Evolutionary conservation across 2,329 filamentous ascomycete genomes (phyloP).

Genomic region (Sphaceloma murrayae): DNA sequence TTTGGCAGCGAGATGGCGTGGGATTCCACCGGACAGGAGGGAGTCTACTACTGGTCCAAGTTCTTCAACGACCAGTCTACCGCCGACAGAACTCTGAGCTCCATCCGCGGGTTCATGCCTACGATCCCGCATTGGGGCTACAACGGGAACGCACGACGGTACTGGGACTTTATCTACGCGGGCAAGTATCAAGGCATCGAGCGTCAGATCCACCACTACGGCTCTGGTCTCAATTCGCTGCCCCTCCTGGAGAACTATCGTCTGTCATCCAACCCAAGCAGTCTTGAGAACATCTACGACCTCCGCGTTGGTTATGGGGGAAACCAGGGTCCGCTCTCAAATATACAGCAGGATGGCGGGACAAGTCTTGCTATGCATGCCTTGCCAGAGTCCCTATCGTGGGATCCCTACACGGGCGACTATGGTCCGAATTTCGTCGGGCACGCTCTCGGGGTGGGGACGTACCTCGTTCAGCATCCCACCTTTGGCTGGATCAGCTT

Average conservation of each 20-base stretch:
- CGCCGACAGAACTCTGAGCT: constrained; percentile 44
- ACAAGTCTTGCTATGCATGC: constrained; percentile 49
- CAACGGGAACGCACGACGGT: constrained; percentile 52
- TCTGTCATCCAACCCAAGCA: constrained; percentile 29
- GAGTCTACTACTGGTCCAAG: constrained; percentile 42
- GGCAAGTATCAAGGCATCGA: constrained; percentile 36
- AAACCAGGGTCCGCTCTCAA: constrained; percentile 44
- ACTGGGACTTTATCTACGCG: constrained; percentile 50
- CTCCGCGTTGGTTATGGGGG: constrained; percentile 48
- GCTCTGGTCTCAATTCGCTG: constrained; percentile 48
- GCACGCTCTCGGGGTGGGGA: constrained; percentile 40
- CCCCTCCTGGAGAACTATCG: constrained; percentile 47
- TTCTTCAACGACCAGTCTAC: constrained; percentile 44
- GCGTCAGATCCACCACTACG: constrained; percentile 52
- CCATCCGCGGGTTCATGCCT: constrained; percentile 48
- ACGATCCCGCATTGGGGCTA: constrained; percentile 53
- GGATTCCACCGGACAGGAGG: constrained; percentile 54
- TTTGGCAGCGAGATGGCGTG: constrained; percentile 54
- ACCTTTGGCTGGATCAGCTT: constrained; percentile 42
- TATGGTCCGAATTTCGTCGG: constrained; percentile 49
- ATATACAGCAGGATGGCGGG: constrained; percentile 48
- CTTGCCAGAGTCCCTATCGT: constrained; percentile 45
- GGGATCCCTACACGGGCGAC: constrained; percentile 50
- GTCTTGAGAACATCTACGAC: constrained; percentile 37
- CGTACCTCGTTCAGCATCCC: constrained; percentile 41